Conservation (phyloP, 1,139 yeast species). For the Saccharomyces uvarum region DNA sequence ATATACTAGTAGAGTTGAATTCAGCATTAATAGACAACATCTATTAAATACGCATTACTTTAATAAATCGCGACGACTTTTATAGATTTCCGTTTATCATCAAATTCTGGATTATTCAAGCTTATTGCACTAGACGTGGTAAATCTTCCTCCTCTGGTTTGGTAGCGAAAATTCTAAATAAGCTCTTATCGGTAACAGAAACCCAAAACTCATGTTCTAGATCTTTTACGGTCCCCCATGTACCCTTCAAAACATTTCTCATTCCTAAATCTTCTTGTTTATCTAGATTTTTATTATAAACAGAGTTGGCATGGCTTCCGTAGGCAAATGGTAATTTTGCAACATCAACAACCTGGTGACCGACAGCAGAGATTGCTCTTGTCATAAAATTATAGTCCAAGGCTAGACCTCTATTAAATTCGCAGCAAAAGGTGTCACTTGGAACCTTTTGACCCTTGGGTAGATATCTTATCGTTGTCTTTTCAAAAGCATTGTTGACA, state of each 20-base stretch:
- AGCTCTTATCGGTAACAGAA: background rate
- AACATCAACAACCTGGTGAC: slow-evolving; percentile 16
- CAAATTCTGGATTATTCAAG: background rate
- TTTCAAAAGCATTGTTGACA: slow-evolving; percentile 47
- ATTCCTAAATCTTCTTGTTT: slow-evolving; percentile 24
- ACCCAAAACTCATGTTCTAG: slow-evolving; percentile 19
- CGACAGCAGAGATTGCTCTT: slow-evolving; percentile 28
- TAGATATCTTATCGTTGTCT: slow-evolving; percentile 37
- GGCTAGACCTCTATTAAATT: slow-evolving; percentile 42
- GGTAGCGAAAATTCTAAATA: background rate
- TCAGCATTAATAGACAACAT: background rate
- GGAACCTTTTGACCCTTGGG: slow-evolving; percentile 44
- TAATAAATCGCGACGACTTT: background rate
- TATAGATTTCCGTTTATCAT: background rate
- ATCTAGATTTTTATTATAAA: slow-evolving; percentile 30
- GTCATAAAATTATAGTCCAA: slow-evolving; percentile 37
- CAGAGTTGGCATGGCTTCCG: slow-evolving; percentile 28
- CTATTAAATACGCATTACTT: background rate
- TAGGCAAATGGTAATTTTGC: slow-evolving; percentile 29
- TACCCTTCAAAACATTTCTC: slow-evolving; percentile 28
- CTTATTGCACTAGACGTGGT: background rate
- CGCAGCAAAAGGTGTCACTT: slow-evolving; percentile 43
- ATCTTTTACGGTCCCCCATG: slow-evolving; percentile 21
- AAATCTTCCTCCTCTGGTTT: background rate
- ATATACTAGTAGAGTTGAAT: background rate